A percentile compares a stretch with the other conserved stretches of the same genome.
Evolutionary conservation across 1,284 basidiomycete species (phyloP).

Genomic region (Ustilago trichophora): DNA sequence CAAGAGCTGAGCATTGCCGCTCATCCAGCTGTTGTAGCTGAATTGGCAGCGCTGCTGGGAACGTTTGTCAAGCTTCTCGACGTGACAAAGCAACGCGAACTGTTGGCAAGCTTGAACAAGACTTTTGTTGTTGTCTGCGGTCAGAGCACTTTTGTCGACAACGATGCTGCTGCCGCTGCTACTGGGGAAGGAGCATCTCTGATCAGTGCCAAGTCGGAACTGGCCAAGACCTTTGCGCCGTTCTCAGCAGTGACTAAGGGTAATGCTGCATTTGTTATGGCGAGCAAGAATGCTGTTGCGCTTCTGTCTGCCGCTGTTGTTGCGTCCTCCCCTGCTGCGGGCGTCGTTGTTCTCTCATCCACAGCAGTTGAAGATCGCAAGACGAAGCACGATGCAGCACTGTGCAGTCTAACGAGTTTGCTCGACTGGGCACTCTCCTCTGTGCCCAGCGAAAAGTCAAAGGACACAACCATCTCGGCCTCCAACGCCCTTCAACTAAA

Average conservation of each 20-base stretch:
- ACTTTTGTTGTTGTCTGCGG: conserved; percentile 30
- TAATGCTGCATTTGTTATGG: neutral
- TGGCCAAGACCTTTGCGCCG: too few species aligned
- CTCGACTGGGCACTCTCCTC: conserved; percentile 26
- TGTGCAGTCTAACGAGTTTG: conserved; percentile 13
- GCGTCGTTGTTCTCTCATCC: neutral
- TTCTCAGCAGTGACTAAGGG: too few species aligned
- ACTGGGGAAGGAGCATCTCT: conserved; percentile 4
- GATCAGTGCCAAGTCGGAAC: neutral
- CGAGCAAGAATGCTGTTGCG: conserved; percentile 22
- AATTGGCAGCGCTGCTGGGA: conserved; percentile 44
- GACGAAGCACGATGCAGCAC: conserved; percentile 21
- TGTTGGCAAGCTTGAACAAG: conserved; percentile 38
- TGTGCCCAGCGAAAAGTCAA: neutral
- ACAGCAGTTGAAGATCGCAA: neutral
- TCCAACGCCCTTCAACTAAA: conserved; percentile 32
- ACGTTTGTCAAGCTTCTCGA: conserved; percentile 47
- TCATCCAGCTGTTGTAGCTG: conserved; percentile 45
- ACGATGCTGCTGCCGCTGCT: too few species aligned
- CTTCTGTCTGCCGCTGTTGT: conserved; percentile 37
- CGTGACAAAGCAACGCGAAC: conserved; percentile 34
- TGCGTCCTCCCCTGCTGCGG: conserved; percentile 20
- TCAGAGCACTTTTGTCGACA: conserved; percentile 4
- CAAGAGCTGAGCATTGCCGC: conserved; percentile 29
- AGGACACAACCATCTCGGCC: neutral